Base-by-base conservation (phyloP, 1,284 basidiomycete genomes). In the Leccinum insigne region DNA sequence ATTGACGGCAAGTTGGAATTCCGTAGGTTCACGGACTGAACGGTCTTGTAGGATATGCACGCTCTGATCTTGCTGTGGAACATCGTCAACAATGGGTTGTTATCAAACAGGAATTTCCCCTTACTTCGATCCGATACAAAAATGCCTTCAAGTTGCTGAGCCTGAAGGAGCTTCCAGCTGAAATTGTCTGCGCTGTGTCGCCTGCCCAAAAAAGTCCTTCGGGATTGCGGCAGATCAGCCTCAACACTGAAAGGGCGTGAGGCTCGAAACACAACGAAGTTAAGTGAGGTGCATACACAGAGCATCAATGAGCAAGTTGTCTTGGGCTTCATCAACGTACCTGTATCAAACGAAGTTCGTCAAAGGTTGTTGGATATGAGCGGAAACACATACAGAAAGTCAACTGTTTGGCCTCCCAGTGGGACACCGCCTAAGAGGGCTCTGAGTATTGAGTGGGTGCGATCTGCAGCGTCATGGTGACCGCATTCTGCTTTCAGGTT, bases 141-240 rank as follows among this genome's bases (percentile, higher is more conserved):
- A 90, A 88, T 0, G 89, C 83, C 69, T 89, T 92, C 63, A 93
- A 72, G 49, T 92, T 90, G 67, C 89, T 79, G 73, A 93, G 92
- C 13, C 87, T 78, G 71, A 93, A 93, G 0, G 89, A 85, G 64
- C 88, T 90, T 0, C 91, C 91, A 2, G 85, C 82, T 0, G 87
- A 86, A n/a, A 93, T 92, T 0, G 90, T 90, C 70, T 93, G 91
- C 0, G 91, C 90, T 0, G 91, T 93, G 70, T 93, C 91, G 0
- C 91, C 91, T 0, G 91, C 91, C 88, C 88, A 93, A 70, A 92
- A 91, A 26, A 90, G 75, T 0, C 91, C 91, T 62, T 88, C 78
- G 0, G 85, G 82, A 70, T 92, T 91, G 11, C 75, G 76, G 69
- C 89, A 91, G 3, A 92, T 71, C 0, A 75, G 78, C 13, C 89